Evolutionary conservation across 2,329 filamentous ascomycete genomes (phyloP), one percentile per base, ranked within the genome.

Genomic region (Septoria linicola): DNA sequence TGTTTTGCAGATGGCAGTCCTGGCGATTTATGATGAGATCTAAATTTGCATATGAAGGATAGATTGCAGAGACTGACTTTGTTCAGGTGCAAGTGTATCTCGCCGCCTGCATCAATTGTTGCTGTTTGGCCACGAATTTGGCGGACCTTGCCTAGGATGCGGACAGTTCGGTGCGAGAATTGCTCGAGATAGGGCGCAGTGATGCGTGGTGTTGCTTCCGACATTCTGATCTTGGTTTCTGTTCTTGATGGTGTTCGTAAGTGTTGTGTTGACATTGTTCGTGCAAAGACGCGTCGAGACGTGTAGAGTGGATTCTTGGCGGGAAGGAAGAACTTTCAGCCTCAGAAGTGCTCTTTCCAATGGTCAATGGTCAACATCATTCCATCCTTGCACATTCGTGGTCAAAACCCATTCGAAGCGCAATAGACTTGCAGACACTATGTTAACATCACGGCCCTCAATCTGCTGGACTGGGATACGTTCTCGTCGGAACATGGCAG

Each of bases 71-170:
- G 70, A 55, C 79, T 54, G 74, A 90, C 87, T 43, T 85, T 78
- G 67, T 88, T 90, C 59, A 97, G 70, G 14, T 86, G 74, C 1
- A 89, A 77, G 0, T 84, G 88, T 20, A 96, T 81, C 17, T 83
- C 80, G 0, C 92, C 92, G 2, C 77, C 85, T 4, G 89, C 85
- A 51, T 96, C 89, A 23, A 97, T 80, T 4, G 83, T 82, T 0
- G 90, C 92, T 43, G 81, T 80, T 45, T 93, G 88, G 60, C 91
- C 91, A 44, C 85, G 84, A 19, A 97, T 77, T 64, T 93, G 85
- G 3, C 82, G 80, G 40, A 97, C 90, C 64, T 87, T 90, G 64
- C 93, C 93, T 4, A 95, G 79, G 49, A 97, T 77, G 63, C 90
- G 90, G 57, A 97, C 88, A 56, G 87, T 88, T 59, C 82, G 74